Evolutionary conservation across 176 grass and related monocot species (phyloP).

Genomic region (Bolboschoenus planiculmis): DNA sequence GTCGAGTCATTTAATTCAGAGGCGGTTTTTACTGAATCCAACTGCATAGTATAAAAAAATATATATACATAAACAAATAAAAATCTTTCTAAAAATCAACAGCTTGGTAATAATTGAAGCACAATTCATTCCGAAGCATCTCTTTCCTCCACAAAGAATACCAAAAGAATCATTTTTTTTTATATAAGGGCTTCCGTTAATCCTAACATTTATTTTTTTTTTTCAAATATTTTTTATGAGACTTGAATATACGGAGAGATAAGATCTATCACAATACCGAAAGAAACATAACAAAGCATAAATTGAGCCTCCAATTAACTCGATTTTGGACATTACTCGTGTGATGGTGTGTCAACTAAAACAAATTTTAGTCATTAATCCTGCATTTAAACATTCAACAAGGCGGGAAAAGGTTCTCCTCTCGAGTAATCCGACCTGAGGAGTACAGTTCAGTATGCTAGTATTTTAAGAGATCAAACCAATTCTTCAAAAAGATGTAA

Average conservation of each 20-base stretch:
- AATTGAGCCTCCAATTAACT: neutral
- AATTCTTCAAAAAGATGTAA: neutral
- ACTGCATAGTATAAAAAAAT: neutral
- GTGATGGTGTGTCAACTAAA: neutral
- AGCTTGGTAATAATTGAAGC: neutral
- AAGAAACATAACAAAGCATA: neutral
- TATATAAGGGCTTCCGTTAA: no score
- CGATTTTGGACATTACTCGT: neutral
- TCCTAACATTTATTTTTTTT: no score
- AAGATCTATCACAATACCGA: neutral
- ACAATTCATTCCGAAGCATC: neutral
- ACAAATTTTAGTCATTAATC: neutral
- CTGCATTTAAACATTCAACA: neutral
- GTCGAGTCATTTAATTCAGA: neutral
- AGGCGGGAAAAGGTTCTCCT: neutral
- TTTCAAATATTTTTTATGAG: no score
- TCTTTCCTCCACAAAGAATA: neutral
- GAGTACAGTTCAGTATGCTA: neutral
- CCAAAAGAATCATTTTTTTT: no score
- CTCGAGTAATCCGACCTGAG: neutral
- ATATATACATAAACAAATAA: neutral
- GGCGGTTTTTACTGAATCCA: neutral
- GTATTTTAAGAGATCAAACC: neutral
- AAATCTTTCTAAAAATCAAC: neutral
- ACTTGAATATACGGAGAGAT: no score